Evolutionary conservation across 768 basidiomycete species (phyloP), one percentile per base, ranked within the genome.

Genomic region (Phylloporus scabripes): DNA sequence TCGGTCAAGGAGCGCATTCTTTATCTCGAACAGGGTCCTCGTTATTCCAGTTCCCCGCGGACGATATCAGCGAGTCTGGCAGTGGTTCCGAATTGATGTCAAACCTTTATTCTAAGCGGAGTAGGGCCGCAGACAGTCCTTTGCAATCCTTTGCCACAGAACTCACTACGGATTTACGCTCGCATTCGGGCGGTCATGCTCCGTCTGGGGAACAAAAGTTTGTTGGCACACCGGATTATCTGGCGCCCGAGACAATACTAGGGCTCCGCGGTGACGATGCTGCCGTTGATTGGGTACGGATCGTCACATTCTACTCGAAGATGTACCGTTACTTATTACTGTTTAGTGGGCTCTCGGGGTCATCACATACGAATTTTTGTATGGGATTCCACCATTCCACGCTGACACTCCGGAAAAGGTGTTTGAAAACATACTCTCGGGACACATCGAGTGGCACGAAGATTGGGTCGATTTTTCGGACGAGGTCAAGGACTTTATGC

Each of bases 301-400:
- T 73, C 29, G 34, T 58, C 26, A 52, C 26, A 38, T 54, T 54
- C 34, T 42, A 23, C 31, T 44, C 14, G 53, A 48, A 45, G 41
- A 42, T 14, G 15, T 28, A 46, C 24, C 48, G 18, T 48, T 18
- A 37, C 59, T 62, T 21, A 60, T 50, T 21, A 44, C 42, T 55
- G 52, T 54, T 44, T 65, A 96, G 96, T 99, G 96, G 96, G 95
- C 96, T 10, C 78, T 99, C 24, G 96, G 96, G 51, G 92, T 97
- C 37, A 94, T 99, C 64, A 90, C 92, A 26, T 98, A 99, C 65
- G 96, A 99, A 72, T 97, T 99, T 69, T 70, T 98, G 31, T 98
- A 93, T 56, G 94, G 96, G 4, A 81, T 93, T 29, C 96, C 96
- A 23, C 96, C 96, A 3, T 99, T 99, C 78, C 92, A 98, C 61